Evolutionary conservation across 495 filamentous ascomycete species (phyloP), one percentile per base, ranked within the genome.

Genomic region (Stereocaulon alpinum): DNA sequence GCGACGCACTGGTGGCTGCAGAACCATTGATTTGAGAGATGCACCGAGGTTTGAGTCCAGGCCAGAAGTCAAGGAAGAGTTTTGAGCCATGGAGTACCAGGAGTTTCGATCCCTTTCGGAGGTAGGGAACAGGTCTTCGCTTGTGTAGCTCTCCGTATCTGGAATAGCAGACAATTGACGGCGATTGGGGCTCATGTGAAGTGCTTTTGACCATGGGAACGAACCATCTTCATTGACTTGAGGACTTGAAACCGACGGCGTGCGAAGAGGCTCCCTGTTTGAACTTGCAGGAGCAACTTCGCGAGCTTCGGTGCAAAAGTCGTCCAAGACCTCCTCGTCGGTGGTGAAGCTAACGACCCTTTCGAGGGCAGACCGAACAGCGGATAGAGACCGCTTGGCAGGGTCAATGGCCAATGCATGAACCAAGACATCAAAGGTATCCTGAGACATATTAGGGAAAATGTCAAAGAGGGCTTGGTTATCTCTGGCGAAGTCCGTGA

Each of bases 391-490:
- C 50, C 93, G 86, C 77, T 90, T 96, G 61, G 79, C 78, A 12
- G 93, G 94, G 72, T 97, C 91, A 64, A 97, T 75, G 62, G 88
- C 85, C 78, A 98, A 77, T 66, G 89, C 90, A 67, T 91, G 81
- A 32, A 84, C 80, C 71, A 98, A 80, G 62, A 97, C 89, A 71
- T 95, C 89, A 68, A 86, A 98, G 0, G 93, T 95, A 68, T 98
- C 93, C 68, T 94, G 89, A 58, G 92, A 95, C 90, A 98, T 92
- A 70, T 89, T 94, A 30, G 93, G 90, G 72, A 98, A 98, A 67
- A 97, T 89, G 72, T 98, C 93, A 73, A 97, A 97, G 30, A 98
- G 81, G 12, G 89, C 93, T 71, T 97, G 90, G 68, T 86, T 86
- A 75, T 97, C 91, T 55, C 86, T 82, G 59, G 86, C 87, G 71